Base-by-base conservation (phyloP, 768 basidiomycete species). In the Lactarius psammicola region DNA sequence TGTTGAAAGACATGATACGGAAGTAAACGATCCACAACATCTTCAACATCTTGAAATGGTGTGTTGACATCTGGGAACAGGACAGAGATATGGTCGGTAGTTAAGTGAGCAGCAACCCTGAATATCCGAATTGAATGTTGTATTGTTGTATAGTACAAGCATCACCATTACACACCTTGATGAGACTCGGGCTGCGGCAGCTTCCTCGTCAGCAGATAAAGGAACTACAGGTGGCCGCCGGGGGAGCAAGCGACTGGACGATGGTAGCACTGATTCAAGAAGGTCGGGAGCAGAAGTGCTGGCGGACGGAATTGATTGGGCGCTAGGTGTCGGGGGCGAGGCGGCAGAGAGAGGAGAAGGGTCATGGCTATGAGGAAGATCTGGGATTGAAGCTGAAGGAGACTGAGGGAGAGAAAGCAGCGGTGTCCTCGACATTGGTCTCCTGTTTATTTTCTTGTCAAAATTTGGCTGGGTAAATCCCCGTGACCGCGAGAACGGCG, bases 1-100 rank as follows among this genome's bases (percentile, higher is more conserved):
- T 90, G 88, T 68, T 88, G 88, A 69, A 87, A 91, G 58, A 93
- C 76, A 71, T 94, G 92, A 71, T 90, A 93, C 0, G 92, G 90
- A 26, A 93, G 78, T 26, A 94, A 79, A 58, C 90, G 82, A n/a
- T 84, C 81, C 28, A 92, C 79, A 3, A 80, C 87, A 72, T 94
- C 92, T 6, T 76, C 72, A 10, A 79, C 75, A 70, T 90, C 85
- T 17, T 71, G 67, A 70, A 94, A 94, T 2, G 90, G 87, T 0
- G 85, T 80, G 58, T 92, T 88, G 42, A 83, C 80, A 69, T 92
- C 87, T 44, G 90, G 89, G 59, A 84, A 80, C 58, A 85, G 70
- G 18, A 83, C 84, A 18, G 80, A 76, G 46, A 79, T 77, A 61
- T 92, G 90, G 74, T 94, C 91, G 40, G 80, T 76, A 1, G 81